These are phyloP conservation scores for Debaryomycetaceae sp. DNA, from an alignment of 1,139 yeast species.

Conservation along the genomic window DNA sequence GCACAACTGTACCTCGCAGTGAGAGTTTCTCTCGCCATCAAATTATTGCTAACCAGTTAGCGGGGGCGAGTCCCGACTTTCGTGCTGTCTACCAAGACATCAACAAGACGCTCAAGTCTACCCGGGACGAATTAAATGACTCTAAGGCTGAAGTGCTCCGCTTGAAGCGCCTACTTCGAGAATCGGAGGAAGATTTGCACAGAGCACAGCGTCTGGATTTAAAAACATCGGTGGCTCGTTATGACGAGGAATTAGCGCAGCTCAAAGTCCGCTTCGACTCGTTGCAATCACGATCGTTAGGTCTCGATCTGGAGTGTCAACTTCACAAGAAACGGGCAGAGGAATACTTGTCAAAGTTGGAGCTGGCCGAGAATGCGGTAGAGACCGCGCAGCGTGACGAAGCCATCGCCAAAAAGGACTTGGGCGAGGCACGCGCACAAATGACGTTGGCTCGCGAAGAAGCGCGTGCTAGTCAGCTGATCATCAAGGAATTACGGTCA, in stretches of 20 bases:
- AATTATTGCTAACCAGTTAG: constrained; percentile 15
- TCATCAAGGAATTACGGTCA: constrained; percentile 45
- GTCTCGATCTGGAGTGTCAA: constrained; percentile 42
- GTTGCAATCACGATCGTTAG: constrained; percentile 37
- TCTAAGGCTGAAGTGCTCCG: constrained; percentile 43
- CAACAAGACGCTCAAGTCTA: constrained; percentile 35
- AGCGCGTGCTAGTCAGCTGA: constrained; percentile 45
- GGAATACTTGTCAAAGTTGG: constrained; percentile 63
- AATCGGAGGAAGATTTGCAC: constrained; percentile 37
- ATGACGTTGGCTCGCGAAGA: constrained; percentile 48
- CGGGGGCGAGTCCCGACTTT: constrained; percentile 34
- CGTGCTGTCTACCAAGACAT: constrained; percentile 47
- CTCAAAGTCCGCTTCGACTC: constrained; percentile 44
- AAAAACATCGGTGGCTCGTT: constrained; percentile 26
- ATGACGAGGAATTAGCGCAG: constrained; percentile 32
- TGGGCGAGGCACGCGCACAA: constrained; percentile 43
- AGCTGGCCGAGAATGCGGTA: constrained; percentile 69
- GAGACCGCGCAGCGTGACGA: constrained; percentile 54
- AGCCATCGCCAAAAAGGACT: constrained; percentile 42
- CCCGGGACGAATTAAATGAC: constrained; percentile 39
- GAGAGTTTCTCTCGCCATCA: constrained; percentile 30
- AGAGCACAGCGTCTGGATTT: constrained; percentile 26
- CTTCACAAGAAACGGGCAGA: constrained; percentile 67
- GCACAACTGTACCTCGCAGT: constrained; percentile 15
- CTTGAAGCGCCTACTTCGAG: constrained; percentile 38